phyloP scores from a whole-genome alignment of 1,139 yeast species.

The Suhomyces panamericanus region DNA sequence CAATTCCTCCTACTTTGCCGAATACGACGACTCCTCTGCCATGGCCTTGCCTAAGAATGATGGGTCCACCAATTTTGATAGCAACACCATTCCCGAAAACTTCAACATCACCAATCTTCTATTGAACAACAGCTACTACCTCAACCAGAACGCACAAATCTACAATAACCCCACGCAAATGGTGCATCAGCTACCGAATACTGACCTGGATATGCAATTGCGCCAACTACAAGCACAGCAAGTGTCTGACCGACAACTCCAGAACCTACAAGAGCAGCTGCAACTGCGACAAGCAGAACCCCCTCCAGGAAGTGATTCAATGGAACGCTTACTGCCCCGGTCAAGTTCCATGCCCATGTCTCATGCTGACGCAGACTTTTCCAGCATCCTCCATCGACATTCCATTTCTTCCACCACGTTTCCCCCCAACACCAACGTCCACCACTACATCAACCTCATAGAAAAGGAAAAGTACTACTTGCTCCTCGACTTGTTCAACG shows the following conservation, averaged over 20 bases:
- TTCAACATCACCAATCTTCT: conserved; percentile 26
- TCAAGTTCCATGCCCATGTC: background rate
- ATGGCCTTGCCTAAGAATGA: background rate
- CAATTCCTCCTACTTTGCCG: background rate
- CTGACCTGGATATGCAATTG: background rate
- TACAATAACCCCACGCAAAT: background rate
- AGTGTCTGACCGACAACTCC: conserved; percentile 1
- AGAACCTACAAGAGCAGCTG: conserved; percentile 6
- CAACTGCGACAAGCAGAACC: conserved; percentile 11
- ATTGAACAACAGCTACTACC: conserved; percentile 18
- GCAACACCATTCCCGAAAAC: conserved; percentile 22
- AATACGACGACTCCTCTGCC: background rate
- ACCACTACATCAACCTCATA: conserved; percentile 26
- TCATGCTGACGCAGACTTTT: conserved; percentile 5
- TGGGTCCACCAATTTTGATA: conserved; percentile 13
- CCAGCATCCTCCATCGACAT: background rate
- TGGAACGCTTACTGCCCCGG: background rate
- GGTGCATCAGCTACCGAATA: background rate
- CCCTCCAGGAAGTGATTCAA: background rate
- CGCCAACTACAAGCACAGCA: background rate
- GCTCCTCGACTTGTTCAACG: conserved; percentile 44
- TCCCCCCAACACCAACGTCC: conserved; percentile 15
- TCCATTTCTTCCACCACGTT: background rate
- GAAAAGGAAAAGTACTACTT: conserved; percentile 39
- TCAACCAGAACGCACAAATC: conserved; percentile 4